Base-by-base conservation (phyloP, 1,139 yeast species). In the Lodderomyces margitis region DNA sequence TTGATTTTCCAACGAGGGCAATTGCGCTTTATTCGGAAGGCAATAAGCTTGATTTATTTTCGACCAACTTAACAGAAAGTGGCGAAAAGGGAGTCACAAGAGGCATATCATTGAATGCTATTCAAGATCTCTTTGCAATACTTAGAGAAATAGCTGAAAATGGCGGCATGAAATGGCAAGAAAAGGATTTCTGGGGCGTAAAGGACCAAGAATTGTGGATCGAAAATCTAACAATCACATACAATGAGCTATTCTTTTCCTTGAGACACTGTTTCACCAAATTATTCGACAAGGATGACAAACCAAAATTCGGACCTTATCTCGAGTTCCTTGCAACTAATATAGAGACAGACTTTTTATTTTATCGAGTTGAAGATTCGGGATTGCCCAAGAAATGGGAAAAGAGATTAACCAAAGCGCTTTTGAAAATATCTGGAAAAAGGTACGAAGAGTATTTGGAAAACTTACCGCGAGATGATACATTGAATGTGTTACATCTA, bases 231-330 rank as follows among this genome's bases (percentile, higher is more conserved):
- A 58, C 70, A 11, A 61, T 63, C 31, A 63, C 81, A 1, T 81
- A 79, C 46, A 69, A 69, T 39, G 72, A 74, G 38, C 61, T 75
- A 4, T 67, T 83, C 55, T 61, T 62, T 32, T 63, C 77, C 4
- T 59, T 85, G 11, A 72, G 73, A 42, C 73, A 66, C 24, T 57
- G 66, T 4, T 52, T 85, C 25, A 58, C 64, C 15, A 64, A 65
- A 16, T 62, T 86, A 1, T 80, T 76, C 51, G 74, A 72, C 24
- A 61, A 58, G 36, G 56, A 65, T 0, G 66, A 73, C 2, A 77
- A 79, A 44, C 91, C 94, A 0, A 79, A 75, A 50, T 78, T 86
- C 50, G 80, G 81, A 0, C 82, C 86, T 0, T 62, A 67, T 33
- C 57, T 83, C 39, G 53, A 61, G 31, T 69, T 81, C 30, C 62